Percentiles rank a stretch among this genome's conserved stretches.
These are phyloP conservation scores for Penicillium diatomitis DNA, from an alignment of 495 filamentous ascomycete species.

Conservation along the genomic window DNA sequence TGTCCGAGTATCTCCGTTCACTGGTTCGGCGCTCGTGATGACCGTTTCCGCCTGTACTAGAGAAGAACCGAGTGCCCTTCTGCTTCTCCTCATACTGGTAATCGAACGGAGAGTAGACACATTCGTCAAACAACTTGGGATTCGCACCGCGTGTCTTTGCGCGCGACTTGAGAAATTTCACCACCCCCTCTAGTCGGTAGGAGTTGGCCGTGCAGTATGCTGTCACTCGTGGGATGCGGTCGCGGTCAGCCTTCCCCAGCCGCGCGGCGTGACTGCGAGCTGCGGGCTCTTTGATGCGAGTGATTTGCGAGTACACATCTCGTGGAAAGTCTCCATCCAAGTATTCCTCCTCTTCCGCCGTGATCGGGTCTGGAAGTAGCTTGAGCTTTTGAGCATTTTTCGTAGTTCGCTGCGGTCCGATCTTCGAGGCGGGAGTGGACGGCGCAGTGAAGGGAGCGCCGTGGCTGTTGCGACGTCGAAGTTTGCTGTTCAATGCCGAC, in stretches of 20 bases:
- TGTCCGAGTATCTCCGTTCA: constrained; percentile 59
- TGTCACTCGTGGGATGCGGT: constrained; percentile 79
- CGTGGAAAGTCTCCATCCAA: constrained; percentile 82
- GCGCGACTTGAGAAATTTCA: constrained; percentile 81
- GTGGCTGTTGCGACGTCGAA: constrained; percentile 76
- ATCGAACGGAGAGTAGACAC: constrained; percentile 86
- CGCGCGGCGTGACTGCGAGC: constrained; percentile 87
- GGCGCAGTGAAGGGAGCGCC: constrained; percentile 48
- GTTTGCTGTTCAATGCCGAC: constrained; percentile 75
- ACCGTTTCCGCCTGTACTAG: constrained; percentile 12
- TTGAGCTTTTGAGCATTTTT: constrained; percentile 96
- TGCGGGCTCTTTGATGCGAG: constrained; percentile 91
- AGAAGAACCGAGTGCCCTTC: constrained; percentile 13
- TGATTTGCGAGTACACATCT: constrained; percentile 94
- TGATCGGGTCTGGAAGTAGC: constrained; percentile 80
- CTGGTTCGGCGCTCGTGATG: constrained; percentile 31
- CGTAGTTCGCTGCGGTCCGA: constrained; percentile 88
- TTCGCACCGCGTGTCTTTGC: constrained; percentile 63
- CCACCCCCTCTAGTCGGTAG: constrained; percentile 78
- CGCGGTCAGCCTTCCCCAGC: constrained; percentile 86
- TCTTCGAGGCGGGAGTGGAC: constrained; percentile 53
- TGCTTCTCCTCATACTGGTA: constrained; percentile 49
- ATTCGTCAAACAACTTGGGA: constrained; percentile 92
- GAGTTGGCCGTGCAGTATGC: constrained; percentile 91
- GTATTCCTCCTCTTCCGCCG: constrained; percentile 55